Base-by-base conservation (phyloP, 495 filamentous ascomycete species). In the Neurospora tetraspora region DNA sequence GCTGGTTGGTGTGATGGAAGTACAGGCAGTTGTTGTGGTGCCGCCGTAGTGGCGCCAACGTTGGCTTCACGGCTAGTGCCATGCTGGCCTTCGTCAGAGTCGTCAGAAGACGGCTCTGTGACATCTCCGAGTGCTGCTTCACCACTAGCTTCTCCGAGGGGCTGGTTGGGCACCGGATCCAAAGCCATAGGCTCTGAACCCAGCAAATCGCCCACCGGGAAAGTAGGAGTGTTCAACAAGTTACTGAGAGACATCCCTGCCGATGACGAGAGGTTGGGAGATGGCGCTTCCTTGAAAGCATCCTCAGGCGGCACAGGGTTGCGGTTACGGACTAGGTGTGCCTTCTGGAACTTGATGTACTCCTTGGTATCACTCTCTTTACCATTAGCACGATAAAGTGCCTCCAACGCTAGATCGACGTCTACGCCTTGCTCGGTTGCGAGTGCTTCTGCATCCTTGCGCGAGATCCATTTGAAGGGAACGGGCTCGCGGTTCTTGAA, bases 311-410 rank as follows among this genome's bases (percentile, higher is more conserved):
- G 90, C 23, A 95, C 89, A 8, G 89, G 88, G 70, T 91, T 86
- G 65, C 89, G 84, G 14, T 84, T 81, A 31, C 84, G 81, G 20
- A 82, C 82, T 37, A 81, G 70, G 3, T 82, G 78, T 14, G 75
- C 78, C 27, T 75, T 73, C 38, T 91, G 87, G 5, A 87, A 87
- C 65, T 82, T 86, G 80, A 93, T 96, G 76, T 98, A 98, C 74
- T 95, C 92, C 43, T 84, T 79, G 11, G 93, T 91, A 10, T 84
- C 78, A 8, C 79, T 77, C 12, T 81, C 75, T 37, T 86, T 85
- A 72, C 93, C 92, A 72, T 91, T 90, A 79, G 94, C 94, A 34
- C 94, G 89, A 77, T 92, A 97, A 5, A 94, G 81, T 20, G 92
- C 93, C 80, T 98, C 94, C n/a, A 85, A 85, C 16, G 86, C 90